Evolutionary conservation across 208 protist species (phyloP).

Genomic region (Trypanosoma cruzi): DNA sequence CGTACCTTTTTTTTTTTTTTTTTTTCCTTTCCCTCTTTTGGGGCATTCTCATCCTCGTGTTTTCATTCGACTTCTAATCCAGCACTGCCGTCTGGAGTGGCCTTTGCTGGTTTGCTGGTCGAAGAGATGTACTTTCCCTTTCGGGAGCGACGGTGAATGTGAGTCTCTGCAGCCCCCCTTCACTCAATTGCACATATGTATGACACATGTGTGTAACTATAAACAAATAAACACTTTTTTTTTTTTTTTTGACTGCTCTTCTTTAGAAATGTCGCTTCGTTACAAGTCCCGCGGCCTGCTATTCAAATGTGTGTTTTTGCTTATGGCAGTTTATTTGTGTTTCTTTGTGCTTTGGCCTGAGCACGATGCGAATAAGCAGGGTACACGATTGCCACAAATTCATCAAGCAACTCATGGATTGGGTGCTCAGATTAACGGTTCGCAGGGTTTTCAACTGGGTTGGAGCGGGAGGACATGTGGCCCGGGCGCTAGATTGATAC

Average conservation of each 20-base stretch:
- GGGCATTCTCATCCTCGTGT: neutral
- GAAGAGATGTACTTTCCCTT: constrained; percentile 12
- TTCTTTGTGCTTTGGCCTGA: neutral
- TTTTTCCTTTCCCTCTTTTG: neutral
- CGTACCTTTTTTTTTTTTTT: too few species aligned
- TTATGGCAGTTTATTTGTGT: neutral
- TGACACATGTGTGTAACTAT: neutral
- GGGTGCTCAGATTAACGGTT: neutral
- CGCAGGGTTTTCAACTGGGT: neutral
- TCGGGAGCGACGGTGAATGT: neutral
- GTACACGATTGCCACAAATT: neutral
- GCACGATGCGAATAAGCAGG: neutral
- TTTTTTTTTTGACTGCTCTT: neutral
- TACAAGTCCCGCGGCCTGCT: neutral
- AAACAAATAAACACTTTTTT: too few species aligned
- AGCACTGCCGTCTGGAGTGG: neutral
- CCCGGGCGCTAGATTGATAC: neutral
- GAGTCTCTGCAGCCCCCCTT: neutral
- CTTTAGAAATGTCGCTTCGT: neutral
- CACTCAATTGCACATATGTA: neutral
- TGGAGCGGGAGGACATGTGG: constrained; percentile 7
- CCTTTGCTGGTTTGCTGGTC: constrained; percentile 24
- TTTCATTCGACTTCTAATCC: constrained; percentile 29
- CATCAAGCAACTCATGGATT: neutral
- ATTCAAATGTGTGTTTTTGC: neutral